phyloP scores from a whole-genome alignment of 768 basidiomycete species.

The Leccinum variicolor region DNA sequence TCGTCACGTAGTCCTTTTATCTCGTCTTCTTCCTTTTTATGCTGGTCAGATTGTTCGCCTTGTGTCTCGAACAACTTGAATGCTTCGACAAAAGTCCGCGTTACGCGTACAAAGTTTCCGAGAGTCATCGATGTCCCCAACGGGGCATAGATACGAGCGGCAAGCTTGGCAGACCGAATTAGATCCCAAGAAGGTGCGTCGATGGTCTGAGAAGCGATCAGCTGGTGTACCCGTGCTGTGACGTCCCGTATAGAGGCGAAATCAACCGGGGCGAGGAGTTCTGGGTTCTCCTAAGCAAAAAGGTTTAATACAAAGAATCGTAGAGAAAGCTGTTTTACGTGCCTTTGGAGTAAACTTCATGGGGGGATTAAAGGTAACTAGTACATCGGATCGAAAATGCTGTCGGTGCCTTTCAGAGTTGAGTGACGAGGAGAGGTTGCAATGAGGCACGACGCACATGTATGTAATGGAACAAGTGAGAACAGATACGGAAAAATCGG shows the following conservation, averaged over 20 bases:
- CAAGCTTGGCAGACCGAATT: conserved; percentile 71
- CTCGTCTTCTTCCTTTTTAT: conserved; percentile 25
- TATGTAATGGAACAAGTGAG: conserved; percentile 81
- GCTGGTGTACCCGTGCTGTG: conserved; percentile 61
- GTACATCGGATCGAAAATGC: conserved; percentile 83
- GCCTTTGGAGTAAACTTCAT: conserved; percentile 66
- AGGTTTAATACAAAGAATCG: not conserved
- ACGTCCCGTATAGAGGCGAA: conserved; percentile 55
- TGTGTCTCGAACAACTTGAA: conserved; percentile 50
- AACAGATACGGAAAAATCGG: conserved; percentile 69
- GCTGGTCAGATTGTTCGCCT: conserved; percentile 24
- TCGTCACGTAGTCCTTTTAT: conserved; percentile 43
- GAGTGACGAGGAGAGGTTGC: not conserved
- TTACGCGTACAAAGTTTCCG: conserved; percentile 80
- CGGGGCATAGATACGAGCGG: conserved; percentile 79
- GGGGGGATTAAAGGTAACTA: conserved; percentile 78
- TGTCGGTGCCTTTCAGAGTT: conserved; percentile 62
- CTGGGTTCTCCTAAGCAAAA: conserved; percentile 55
- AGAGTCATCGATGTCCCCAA: conserved; percentile 84
- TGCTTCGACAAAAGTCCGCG: conserved; percentile 69
- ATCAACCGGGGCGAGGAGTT: conserved; percentile 65
- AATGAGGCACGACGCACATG: conserved; percentile 44
- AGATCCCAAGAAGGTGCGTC: conserved; percentile 85
- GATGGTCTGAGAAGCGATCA: conserved; percentile 74
- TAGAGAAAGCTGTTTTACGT: not conserved